Conservation (phyloP, 1,139 yeast species). For the Saccharomycopsis phalli region DNA sequence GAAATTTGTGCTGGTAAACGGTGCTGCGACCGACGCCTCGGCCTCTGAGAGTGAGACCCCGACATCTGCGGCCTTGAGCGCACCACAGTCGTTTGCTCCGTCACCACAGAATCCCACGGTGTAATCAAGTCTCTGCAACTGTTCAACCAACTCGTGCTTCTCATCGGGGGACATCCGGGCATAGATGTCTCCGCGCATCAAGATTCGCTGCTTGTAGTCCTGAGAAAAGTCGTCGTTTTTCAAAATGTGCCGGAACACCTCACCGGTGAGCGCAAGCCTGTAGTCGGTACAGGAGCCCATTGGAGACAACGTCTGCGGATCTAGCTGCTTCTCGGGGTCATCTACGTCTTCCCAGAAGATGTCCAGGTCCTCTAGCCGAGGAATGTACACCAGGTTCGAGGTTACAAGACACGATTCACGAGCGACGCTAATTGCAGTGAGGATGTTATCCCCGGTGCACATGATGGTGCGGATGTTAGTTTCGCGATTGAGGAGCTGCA, state of each 20-base stretch:
- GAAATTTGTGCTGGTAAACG: conserved; percentile 83
- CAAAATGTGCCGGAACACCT: conserved; percentile 70
- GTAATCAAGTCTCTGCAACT: conserved; percentile 73
- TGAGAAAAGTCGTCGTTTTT: conserved; percentile 30
- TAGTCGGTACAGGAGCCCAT: conserved; percentile 32
- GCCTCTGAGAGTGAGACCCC: conserved; percentile 95
- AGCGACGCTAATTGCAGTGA: conserved; percentile 92
- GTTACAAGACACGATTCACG: conserved; percentile 66
- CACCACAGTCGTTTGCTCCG: conserved; percentile 97
- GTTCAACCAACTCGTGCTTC: conserved; percentile 89
- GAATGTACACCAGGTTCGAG: conserved; percentile 50
- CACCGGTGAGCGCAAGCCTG: conserved; percentile 84
- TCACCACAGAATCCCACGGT: conserved; percentile 98
- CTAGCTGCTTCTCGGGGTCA: conserved; percentile 44
- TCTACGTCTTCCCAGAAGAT: conserved; percentile 61
- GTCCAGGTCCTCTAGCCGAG: conserved; percentile 37
- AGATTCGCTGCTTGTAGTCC: conserved; percentile 43
- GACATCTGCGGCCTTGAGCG: conserved; percentile 93
- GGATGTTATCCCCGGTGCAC: conserved; percentile 96
- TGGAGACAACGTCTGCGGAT: conserved; percentile 55
- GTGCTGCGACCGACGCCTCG: conserved; percentile 98
- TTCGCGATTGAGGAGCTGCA: conserved; percentile 41
- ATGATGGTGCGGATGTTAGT: conserved; percentile 79
- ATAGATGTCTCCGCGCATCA: conserved; percentile 68
- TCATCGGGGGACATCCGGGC: conserved; percentile 99